Percentiles rank a stretch among this genome's conserved stretches.
Conservation (phyloP, 495 filamentous ascomycete species). For the Bathelium albidoporum region DNA sequence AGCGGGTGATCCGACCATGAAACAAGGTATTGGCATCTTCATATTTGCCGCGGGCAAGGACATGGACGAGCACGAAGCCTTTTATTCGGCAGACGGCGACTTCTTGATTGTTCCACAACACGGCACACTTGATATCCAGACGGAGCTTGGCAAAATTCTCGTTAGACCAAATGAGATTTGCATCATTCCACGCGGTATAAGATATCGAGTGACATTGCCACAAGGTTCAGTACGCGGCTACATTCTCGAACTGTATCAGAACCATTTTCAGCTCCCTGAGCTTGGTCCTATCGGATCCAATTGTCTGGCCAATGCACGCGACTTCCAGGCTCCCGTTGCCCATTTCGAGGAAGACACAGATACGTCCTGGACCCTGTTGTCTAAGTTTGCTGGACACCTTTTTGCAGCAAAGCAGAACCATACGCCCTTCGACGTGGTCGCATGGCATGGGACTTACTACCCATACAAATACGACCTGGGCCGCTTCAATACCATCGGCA, state of each 20-base stretch:
- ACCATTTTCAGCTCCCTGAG: constrained; percentile 76
- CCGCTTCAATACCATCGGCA: constrained; percentile 68
- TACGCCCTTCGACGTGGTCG: constrained; percentile 73
- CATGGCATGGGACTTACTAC: constrained; percentile 73
- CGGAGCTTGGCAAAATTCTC: constrained; percentile 72
- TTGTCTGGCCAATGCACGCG: constrained; percentile 74
- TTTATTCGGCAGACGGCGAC: constrained; percentile 88
- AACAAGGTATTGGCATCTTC: constrained; percentile 70
- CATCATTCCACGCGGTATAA: constrained; percentile 76
- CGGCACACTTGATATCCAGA: constrained; percentile 74
- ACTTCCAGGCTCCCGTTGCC: constrained; percentile 80
- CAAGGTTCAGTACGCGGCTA: constrained; percentile 65
- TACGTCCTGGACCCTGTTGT: constrained; percentile 49
- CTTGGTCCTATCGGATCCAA: constrained; percentile 84
- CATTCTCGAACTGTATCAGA: constrained; percentile 77
- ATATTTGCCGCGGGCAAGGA: constrained; percentile 72
- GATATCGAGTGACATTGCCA: constrained; percentile 62
- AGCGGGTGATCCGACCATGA: constrained; percentile 72
- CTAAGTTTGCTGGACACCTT: constrained; percentile 72
- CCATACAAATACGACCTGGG: constrained; percentile 84
- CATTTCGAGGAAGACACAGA: constrained; percentile 54
- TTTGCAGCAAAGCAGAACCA: constrained; percentile 63
- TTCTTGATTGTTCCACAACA: constrained; percentile 78
- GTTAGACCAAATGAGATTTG: constrained; percentile 82
- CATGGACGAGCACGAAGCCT: constrained; percentile 62